Conservation (phyloP, 2,329 filamentous ascomycete genomes). For the Exserohilum turcica region DNA sequence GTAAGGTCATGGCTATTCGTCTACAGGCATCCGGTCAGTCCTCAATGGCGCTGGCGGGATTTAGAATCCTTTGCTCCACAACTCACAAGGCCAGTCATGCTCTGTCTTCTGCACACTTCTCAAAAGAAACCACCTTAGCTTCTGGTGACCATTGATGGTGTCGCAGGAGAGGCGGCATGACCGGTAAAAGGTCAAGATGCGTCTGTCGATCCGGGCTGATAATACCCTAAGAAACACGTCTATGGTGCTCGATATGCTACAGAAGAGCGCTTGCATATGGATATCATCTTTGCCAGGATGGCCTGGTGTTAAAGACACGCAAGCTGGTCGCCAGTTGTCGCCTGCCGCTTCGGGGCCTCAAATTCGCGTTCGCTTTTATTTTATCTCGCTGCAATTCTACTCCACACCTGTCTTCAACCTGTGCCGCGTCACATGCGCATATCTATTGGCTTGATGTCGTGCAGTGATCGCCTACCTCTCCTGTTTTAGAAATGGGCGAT, state of each 20-base stretch:
- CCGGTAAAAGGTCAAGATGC: background rate
- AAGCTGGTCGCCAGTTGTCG: background rate
- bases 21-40: background rate
- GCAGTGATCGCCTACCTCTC: background rate
- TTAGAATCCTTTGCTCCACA: conserved; percentile 1
- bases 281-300: background rate
- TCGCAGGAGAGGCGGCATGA: background rate
- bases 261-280: background rate
- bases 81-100: background rate
- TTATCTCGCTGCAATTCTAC: background rate
- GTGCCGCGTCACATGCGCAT: background rate
- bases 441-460: background rate
- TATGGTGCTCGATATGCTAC: background rate
- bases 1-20: background rate
- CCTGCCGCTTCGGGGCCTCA: background rate
- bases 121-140: background rate
- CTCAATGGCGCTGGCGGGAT: background rate
- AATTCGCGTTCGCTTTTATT: background rate
- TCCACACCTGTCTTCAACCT: background rate
- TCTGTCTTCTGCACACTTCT: background rate
- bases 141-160: background rate
- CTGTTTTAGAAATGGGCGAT: conserved; percentile 1
- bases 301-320: background rate
- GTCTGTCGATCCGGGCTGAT: background rate
- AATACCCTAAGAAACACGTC: background rate